Conservation (phyloP, 1,284 basidiomycete species). For the Tylopilus sp. region DNA sequence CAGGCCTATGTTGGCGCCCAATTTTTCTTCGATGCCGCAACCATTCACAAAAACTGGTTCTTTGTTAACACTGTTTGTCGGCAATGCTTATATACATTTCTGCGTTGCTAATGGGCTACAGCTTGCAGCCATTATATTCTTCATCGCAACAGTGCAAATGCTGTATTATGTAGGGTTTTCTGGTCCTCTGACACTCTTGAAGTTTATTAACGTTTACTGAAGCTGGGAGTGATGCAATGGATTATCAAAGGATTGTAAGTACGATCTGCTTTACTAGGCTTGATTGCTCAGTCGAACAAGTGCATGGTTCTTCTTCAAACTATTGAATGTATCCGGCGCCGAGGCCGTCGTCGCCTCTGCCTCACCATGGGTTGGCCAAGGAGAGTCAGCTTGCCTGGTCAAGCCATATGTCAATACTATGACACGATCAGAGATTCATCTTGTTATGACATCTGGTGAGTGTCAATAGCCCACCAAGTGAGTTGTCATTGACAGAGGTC, state of each 20-base stretch:
- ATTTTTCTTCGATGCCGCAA: conserved; percentile 76
- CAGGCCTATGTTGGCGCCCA: conserved; percentile 61
- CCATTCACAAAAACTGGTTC: conserved; percentile 68
- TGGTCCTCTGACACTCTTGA: neutral
- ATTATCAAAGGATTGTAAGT: conserved; percentile 73
- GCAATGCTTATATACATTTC: neutral
- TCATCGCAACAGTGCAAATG: conserved; percentile 86
- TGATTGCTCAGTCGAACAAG: conserved; percentile 34
- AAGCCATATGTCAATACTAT: conserved; percentile 84
- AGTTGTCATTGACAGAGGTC: conserved; percentile 5
- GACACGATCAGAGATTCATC: conserved; percentile 86
- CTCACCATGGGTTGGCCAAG: conserved; percentile 89
- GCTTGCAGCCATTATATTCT: conserved; percentile 79
- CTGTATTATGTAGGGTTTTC: conserved; percentile 58
- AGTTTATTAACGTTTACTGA: conserved; percentile 3
- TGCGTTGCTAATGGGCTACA: conserved; percentile 27
- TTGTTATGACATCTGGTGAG: conserved; percentile 84
- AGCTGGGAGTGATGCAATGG: conserved; percentile 86
- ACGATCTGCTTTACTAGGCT: neutral
- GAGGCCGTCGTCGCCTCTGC: conserved; percentile 90
- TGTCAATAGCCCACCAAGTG: neutral
- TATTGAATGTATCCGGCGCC: conserved; percentile 83
- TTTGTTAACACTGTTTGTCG: conserved; percentile 67
- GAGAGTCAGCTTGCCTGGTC: conserved; percentile 82
- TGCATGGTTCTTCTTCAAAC: conserved; percentile 91